Percentiles rank a stretch among this genome's conserved stretches.
phyloP scores from a whole-genome alignment of 345 rosid genomes.

The Microthlaspi erraticum region DNA sequence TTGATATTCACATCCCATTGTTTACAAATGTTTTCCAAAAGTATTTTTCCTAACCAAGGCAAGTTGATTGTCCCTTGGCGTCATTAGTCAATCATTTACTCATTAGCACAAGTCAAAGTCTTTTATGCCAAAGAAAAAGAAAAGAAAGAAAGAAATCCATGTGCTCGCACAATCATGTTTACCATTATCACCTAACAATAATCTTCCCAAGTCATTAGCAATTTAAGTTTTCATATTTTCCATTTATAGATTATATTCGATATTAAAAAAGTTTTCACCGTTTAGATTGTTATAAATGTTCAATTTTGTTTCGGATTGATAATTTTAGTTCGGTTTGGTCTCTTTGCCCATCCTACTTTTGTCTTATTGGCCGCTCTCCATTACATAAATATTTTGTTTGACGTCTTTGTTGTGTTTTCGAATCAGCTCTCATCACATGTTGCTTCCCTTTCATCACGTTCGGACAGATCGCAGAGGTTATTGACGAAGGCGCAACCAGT shows the following conservation, averaged over 20 bases:
- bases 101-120: neutral
- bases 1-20: neutral
- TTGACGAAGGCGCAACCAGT: constrained; percentile 58
- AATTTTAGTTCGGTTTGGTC: no score
- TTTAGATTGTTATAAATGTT: no score
- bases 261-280: no score
- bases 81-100: neutral
- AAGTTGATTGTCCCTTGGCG: no score
- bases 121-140: neutral
- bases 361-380: neutral
- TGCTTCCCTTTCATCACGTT: constrained; percentile 54
- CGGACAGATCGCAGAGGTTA: constrained; percentile 64
- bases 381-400: neutral
- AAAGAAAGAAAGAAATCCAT: neutral
- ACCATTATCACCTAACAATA: constrained; percentile 10
- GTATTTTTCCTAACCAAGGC: no score
- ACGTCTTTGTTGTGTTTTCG: neutral
- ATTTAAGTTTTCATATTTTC: neutral
- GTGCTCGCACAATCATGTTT: constrained; percentile 27
- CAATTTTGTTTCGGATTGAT: no score
- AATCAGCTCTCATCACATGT: constrained; percentile 62
- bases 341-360: neutral
- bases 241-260: neutral
- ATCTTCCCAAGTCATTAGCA: neutral
- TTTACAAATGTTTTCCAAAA: no score